These are phyloP conservation scores for Penicillium paradoxum DNA, from an alignment of 495 filamentous ascomycete species.

Conservation along the genomic window DNA sequence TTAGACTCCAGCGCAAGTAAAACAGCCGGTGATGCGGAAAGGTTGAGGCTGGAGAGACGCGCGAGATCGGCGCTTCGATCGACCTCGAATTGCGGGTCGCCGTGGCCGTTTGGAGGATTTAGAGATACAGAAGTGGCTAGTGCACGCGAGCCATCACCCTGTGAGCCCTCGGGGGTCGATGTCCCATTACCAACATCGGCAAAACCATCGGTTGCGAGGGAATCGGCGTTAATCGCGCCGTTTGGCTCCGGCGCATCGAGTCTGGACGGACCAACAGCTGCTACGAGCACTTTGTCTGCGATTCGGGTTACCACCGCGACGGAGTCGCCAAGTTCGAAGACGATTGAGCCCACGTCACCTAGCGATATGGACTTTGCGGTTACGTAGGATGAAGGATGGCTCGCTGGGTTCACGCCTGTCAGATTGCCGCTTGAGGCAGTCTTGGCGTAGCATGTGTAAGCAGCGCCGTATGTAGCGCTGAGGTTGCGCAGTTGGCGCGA, in stretches of 20 bases:
- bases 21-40: conserved; percentile 39
- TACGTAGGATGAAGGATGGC: conserved; percentile 45
- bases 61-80: conserved; percentile 40
- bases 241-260: conserved; percentile 15
- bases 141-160: conserved; percentile 13
- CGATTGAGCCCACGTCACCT: conserved; percentile 48
- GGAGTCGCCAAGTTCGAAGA: conserved; percentile 44
- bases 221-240: conserved; percentile 7
- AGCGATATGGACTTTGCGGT: conserved; percentile 45
- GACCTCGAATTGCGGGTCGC: conserved; percentile 39
- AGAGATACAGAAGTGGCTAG: conserved; percentile 8
- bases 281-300: conserved; percentile 44
- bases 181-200: conserved; percentile 11
- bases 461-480: conserved; percentile 45
- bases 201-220: not conserved
- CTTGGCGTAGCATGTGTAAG: conserved; percentile 46
- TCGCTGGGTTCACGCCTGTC: conserved; percentile 45
- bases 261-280: conserved; percentile 40
- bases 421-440: conserved; percentile 44
- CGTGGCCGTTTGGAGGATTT: conserved; percentile 22
- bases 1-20: conserved; percentile 44
- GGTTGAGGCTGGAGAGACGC: conserved; percentile 38
- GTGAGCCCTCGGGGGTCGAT: conserved; percentile 11
- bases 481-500: conserved; percentile 43
- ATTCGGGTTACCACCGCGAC: conserved; percentile 45